Evolutionary conservation across 345 rosid species (phyloP).

Genomic region (Anacardium occidentale): DNA sequence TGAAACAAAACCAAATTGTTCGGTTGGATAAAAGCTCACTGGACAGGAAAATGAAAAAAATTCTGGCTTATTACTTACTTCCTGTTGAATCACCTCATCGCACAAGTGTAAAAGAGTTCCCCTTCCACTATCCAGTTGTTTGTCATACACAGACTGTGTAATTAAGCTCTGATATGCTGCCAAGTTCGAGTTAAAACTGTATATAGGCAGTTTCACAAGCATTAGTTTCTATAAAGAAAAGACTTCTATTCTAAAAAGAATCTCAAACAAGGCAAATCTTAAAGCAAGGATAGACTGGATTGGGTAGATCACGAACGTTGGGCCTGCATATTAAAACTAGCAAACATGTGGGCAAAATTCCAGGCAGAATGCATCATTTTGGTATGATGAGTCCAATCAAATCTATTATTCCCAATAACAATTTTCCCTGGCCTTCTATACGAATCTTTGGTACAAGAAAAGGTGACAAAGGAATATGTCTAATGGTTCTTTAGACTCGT

Average conservation of each 20-base stretch:
- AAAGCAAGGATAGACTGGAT: not conserved
- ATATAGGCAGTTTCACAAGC: conserved; percentile 27
- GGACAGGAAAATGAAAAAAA: not conserved
- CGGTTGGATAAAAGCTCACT: not conserved
- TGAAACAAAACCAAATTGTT: no score
- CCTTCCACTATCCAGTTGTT: conserved; percentile 93
- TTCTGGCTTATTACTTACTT: conserved; percentile 50
- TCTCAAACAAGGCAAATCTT: not conserved
- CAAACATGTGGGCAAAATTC: not conserved
- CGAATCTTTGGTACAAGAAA: no score
- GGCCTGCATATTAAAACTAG: not conserved
- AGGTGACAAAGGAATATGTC: not conserved
- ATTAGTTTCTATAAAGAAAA: not conserved
- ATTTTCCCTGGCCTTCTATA: no score
- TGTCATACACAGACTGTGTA: conserved; percentile 93
- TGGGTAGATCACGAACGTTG: not conserved
- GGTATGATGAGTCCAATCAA: not conserved
- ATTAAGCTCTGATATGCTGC: conserved; percentile 86
- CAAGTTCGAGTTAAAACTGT: conserved; percentile 81
- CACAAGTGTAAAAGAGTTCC: conserved; percentile 96
- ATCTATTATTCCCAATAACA: not conserved
- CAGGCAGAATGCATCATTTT: not conserved
- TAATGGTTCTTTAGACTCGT: not conserved
- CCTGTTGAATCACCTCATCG: conserved; percentile 97
- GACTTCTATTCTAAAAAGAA: no score